Base-by-base conservation (phyloP, 768 basidiomycete species). In the Boletus vermiculosoides region DNA sequence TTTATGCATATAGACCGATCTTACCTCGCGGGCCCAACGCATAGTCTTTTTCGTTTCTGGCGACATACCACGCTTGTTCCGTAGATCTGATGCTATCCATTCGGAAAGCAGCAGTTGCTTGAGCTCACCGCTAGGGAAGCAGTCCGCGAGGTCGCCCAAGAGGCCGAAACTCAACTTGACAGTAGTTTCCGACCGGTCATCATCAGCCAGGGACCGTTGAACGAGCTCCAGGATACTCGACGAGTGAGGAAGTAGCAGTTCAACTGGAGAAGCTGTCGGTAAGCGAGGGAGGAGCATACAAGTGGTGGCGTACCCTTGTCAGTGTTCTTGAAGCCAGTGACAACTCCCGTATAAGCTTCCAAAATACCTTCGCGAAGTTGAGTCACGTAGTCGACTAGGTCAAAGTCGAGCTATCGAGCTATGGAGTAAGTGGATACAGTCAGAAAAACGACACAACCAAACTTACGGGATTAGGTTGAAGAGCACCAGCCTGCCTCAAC, bases 321-420 rank as follows among this genome's bases (percentile, higher is more conserved):
- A 1, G 88, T 89, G 64, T 85, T 86, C 78, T 94, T 95, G 68
- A 98, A 77, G 0, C 90, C 94, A 37, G 92, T 88, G 57, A 98
- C 86, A 60, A 99, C 88, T 25, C 96, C 95, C 5, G 92, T 96
- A 66, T 97, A 98, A 3, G 97, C 96, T 72, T 99, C 97, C 33
- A 98, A 77, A 62, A 99, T 98, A 45, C 94, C 94, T 66, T 98
- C 97, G 39, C 97, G 85, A 55, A 99, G 80, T 52, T 84, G 84
- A 52, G 84, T 81, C 45, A 96, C 92, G 67, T 98, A 98, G 62
- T 99, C 97, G 55, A 95, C 82, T 55, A 95, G 83, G 59, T 96
- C 94, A 63, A 86, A 90, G 70, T 95, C 92, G 34, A 88, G 83
- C 92, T 84, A 61, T 52, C 45, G 48, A 54, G 52, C 39, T 0